Base-by-base conservation (phyloP, 2,329 filamentous ascomycete genomes). In the Neonectria faginata region DNA sequence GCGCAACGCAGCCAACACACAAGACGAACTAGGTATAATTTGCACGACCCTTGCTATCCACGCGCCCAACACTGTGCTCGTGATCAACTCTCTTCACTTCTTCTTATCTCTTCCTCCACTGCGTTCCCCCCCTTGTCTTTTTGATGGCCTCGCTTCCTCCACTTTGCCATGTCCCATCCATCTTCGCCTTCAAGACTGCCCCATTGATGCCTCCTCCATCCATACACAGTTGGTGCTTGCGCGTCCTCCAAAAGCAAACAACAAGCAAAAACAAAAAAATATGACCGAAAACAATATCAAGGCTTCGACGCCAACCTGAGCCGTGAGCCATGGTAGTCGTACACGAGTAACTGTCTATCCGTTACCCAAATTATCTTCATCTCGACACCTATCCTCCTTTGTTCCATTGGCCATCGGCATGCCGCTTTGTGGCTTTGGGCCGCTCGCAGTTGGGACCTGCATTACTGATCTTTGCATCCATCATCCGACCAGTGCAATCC, bases 271-370 rank as follows among this genome's bases (percentile, higher is more conserved):
- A 56, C 65, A 60, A 42, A 67, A 67, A 57, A 45, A 65, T 16
- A 39, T 39, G 60, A 54, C 33, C 51, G 14, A 60, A 60, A 66
- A 52, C 41, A 44, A 62, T 48, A 62, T 62, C 60, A 69, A 60
- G 67, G 62, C 61, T 67, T 63, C 60, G 66, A 72, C 66, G 60
- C 66, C 60, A 67, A 60, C 68, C 72, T 62, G 70, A 68, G 67
- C 67, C 66, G 57, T 61, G 59, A 67, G 60, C 64, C 64, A 64
- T 63, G 69, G 73, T 74, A 75, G 73, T 78, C 72, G 68, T 78
- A 78, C 76, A 78, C 70, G 70, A 75, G 73, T 72, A 76, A 74
- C 69, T 66, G 61, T 61, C 73, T 71, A 66, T 70, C 70, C 68
- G 67, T 76, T 75, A 74, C 73, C 71, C 73, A 73, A 66, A 78